Conservation (phyloP, 352 stramenopile genomes). For the Pythium sukuiense region DNA sequence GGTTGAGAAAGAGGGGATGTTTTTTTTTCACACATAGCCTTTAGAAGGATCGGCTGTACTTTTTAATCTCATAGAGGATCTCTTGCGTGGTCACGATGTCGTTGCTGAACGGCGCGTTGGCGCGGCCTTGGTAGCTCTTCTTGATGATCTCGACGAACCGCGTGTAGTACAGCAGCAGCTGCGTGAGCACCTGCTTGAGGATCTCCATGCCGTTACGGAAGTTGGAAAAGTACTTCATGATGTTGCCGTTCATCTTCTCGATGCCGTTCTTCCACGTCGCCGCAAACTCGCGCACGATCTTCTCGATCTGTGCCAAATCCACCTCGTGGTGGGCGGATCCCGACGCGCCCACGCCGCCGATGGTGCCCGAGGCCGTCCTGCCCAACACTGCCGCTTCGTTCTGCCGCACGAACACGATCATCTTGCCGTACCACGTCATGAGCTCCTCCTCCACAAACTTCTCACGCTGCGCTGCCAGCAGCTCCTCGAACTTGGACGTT, state of each 20-base stretch:
- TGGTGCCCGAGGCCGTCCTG: constrained; percentile 33
- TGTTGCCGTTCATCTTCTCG: constrained; percentile 97
- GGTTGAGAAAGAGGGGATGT: not conserved
- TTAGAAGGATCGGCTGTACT: constrained; percentile 94
- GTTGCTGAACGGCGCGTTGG: constrained; percentile 76
- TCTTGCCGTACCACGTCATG: constrained; percentile 90
- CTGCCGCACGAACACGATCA: constrained; percentile 98
- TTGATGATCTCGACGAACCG: constrained; percentile 97
- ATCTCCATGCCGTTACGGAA: constrained; percentile 99
- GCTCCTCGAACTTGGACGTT: constrained; percentile 92
- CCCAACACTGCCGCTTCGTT: constrained; percentile 86
- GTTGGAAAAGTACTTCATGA: constrained; percentile 98
- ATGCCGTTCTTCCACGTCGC: constrained; percentile 95
- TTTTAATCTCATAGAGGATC: constrained; percentile 98
- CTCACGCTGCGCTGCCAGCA: constrained; percentile 92
- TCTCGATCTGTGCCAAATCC: constrained; percentile 90
- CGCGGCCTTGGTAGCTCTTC: constrained; percentile 78
- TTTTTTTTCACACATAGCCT: not conserved
- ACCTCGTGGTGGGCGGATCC: constrained; percentile 44
- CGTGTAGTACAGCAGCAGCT: constrained; percentile 98
- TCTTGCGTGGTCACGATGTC: constrained; percentile 95
- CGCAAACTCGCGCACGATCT: constrained; percentile 95
- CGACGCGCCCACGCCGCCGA: constrained; percentile 10
- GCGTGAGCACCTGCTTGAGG: constrained; percentile 98
- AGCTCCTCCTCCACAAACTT: constrained; percentile 98